Evolutionary conservation across 1,284 basidiomycete genomes (phyloP).

Genomic region (Apiotrichum akiyoshidainum): DNA sequence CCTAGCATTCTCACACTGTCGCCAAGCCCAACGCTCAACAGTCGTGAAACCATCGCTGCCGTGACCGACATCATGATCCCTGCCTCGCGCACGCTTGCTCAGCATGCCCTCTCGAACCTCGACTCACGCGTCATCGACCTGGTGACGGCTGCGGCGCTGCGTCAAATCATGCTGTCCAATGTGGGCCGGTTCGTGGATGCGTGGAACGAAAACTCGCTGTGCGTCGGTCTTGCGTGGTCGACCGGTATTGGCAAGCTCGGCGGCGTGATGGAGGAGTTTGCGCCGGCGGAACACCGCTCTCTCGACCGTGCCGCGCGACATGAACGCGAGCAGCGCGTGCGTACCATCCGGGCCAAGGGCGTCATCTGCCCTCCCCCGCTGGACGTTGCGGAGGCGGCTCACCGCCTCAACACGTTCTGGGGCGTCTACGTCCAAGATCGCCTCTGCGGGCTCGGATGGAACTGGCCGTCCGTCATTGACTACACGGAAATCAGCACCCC

Average conservation of each 20-base stretch:
- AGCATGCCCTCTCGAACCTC: constrained; percentile 26
- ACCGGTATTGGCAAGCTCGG: constrained; percentile 38
- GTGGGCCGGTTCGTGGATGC: constrained; percentile 40
- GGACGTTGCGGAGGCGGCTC: constrained; percentile 28
- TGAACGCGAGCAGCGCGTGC: constrained; percentile 22
- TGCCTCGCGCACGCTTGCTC: constrained; percentile 24
- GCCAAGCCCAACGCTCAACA: constrained; percentile 10
- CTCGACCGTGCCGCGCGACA: constrained; percentile 15
- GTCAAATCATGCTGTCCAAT: constrained; percentile 21
- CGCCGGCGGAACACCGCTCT: constrained; percentile 6
- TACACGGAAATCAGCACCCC: constrained; percentile 45
- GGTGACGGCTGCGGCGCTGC: constrained; percentile 30
- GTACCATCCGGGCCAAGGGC: constrained; percentile 27
- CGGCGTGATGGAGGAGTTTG: constrained; percentile 27
- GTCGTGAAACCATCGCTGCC: constrained; percentile 1
- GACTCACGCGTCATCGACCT: constrained; percentile 41
- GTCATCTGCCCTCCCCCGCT: constrained; percentile 25
- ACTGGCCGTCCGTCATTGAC: constrained; percentile 26
- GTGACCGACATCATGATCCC: constrained; percentile 10
- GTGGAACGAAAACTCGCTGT: constrained; percentile 32
- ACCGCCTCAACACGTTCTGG: constrained; percentile 44
- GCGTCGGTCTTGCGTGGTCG: constrained; percentile 27
- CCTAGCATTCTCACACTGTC: constrained; percentile 25
- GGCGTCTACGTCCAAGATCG: constrained; percentile 31
- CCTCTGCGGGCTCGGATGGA: constrained; percentile 20